Percentiles rank a stretch among this genome's conserved stretches.
Conservation (phyloP, 345 rosid genomes). For the Durio zibethinus region DNA sequence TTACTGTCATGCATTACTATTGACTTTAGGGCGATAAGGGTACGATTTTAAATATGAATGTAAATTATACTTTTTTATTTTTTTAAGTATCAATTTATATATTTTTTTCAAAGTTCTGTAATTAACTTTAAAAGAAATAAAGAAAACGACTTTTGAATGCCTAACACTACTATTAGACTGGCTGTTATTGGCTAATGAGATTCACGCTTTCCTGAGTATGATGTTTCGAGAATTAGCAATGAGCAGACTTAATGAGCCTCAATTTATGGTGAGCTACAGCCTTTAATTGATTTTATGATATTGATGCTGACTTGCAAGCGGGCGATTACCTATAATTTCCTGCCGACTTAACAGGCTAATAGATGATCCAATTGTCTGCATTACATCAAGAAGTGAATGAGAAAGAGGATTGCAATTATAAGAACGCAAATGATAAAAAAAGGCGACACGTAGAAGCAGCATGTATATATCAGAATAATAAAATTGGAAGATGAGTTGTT, state of each 20-base stretch:
- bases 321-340: not conserved
- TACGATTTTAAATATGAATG: too few relatives aligned
- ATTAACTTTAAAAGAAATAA: too few relatives aligned
- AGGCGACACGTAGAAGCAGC: not conserved
- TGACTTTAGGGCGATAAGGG: not conserved
- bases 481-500: not conserved
- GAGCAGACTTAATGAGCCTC: constrained; percentile 2
- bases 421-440: not conserved
- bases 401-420: not conserved
- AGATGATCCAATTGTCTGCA: not conserved
- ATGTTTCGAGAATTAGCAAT: not conserved
- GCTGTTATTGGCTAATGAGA: too few relatives aligned
- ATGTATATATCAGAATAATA: not conserved
- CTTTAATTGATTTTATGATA: not conserved
- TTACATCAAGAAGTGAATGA: not conserved
- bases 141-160: too few relatives aligned
- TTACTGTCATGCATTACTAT: not conserved
- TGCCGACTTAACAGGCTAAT: not conserved
- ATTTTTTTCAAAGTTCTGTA: too few relatives aligned
- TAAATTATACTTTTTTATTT: too few relatives aligned
- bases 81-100: too few relatives aligned
- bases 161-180: too few relatives aligned
- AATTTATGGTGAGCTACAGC: not conserved
- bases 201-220: not conserved
- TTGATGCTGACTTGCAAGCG: not conserved